Conservation (phyloP, 768 basidiomycete genomes). For the Hypholoma sublateritium region DNA sequence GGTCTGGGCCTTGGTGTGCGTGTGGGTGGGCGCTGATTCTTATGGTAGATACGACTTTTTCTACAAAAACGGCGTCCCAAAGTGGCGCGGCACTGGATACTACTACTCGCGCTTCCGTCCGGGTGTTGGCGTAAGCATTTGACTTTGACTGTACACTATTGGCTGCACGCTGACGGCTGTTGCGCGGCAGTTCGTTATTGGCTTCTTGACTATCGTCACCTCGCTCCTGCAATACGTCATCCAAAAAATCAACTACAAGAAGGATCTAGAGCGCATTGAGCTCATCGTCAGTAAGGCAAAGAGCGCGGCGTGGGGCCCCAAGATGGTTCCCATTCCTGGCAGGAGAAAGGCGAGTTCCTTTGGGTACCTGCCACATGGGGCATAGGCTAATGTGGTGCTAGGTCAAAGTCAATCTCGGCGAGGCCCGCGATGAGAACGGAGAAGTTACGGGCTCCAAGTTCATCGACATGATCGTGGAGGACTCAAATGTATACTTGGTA, state of each 20-base stretch:
- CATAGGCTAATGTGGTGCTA: not conserved
- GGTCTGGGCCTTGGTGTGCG: conserved; percentile 25
- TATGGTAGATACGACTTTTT: conserved; percentile 82
- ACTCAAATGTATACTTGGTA: conserved; percentile 73
- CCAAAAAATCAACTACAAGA: conserved; percentile 73
- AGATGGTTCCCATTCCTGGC: conserved; percentile 59
- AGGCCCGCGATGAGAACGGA: conserved; percentile 57
- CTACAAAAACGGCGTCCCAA: conserved; percentile 96
- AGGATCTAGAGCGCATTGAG: conserved; percentile 70
- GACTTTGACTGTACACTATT: not conserved
- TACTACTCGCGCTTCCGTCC: conserved; percentile 96
- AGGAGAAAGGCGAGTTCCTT: conserved; percentile 59
- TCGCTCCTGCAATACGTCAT: conserved; percentile 83
- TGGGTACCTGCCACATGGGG: not conserved
- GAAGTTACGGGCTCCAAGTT: conserved; percentile 45
- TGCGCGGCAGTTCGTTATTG: conserved; percentile 61
- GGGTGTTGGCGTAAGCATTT: conserved; percentile 67
- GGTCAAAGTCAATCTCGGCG: conserved; percentile 75
- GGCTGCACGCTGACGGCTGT: conserved; percentile 5
- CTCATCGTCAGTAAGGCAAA: conserved; percentile 61
- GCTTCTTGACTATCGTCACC: conserved; percentile 76
- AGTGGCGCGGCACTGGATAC: conserved; percentile 95
- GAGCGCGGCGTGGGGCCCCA: conserved; percentile 80
- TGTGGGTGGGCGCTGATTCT: not conserved
- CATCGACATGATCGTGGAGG: conserved; percentile 84